phyloP scores from a whole-genome alignment of 2,329 filamentous ascomycete species.

The Stenocarpella maydis region DNA sequence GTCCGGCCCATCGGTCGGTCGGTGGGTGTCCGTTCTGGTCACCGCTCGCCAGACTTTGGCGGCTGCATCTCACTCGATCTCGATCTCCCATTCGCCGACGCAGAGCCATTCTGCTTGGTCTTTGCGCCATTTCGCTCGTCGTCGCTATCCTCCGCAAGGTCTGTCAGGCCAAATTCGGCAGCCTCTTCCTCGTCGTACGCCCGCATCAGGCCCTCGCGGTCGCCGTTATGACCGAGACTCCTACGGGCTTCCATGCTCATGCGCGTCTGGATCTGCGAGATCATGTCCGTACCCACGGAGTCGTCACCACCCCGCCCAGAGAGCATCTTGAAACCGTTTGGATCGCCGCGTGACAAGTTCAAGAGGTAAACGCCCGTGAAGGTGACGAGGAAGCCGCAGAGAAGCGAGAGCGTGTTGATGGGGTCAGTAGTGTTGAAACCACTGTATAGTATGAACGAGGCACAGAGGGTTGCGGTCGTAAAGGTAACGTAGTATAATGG shows the following conservation, averaged over 20 bases:
- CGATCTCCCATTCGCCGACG: conserved; percentile 43
- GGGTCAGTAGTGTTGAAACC: conserved; percentile 95
- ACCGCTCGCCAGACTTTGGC: conserved; percentile 52
- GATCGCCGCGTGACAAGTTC: conserved; percentile 92
- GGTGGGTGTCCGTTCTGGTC: conserved; percentile 28
- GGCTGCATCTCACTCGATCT: conserved; percentile 60
- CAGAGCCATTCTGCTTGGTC: conserved; percentile 49
- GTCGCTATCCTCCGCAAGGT: conserved; percentile 81
- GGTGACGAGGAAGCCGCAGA: conserved; percentile 93
- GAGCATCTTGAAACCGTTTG: conserved; percentile 76
- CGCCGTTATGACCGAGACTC: conserved; percentile 71
- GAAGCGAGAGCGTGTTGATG: conserved; percentile 89
- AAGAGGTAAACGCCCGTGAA: conserved; percentile 95
- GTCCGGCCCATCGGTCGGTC: not conserved
- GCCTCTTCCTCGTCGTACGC: conserved; percentile 87
- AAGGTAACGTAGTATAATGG: conserved; percentile 98
- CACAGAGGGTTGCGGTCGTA: conserved; percentile 90
- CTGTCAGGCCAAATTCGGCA: conserved; percentile 76
- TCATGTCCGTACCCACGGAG: conserved; percentile 87
- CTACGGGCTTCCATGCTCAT: conserved; percentile 91
- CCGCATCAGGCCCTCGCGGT: conserved; percentile 85
- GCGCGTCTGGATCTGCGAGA: conserved; percentile 88
- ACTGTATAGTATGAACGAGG: conserved; percentile 94
- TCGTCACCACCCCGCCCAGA: conserved; percentile 71
- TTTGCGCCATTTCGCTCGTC: conserved; percentile 60